Evolutionary conservation across 805 yeast species (phyloP), one percentile per base, ranked within the genome.

Genomic region (Wickerhamomyces silvicola): DNA sequence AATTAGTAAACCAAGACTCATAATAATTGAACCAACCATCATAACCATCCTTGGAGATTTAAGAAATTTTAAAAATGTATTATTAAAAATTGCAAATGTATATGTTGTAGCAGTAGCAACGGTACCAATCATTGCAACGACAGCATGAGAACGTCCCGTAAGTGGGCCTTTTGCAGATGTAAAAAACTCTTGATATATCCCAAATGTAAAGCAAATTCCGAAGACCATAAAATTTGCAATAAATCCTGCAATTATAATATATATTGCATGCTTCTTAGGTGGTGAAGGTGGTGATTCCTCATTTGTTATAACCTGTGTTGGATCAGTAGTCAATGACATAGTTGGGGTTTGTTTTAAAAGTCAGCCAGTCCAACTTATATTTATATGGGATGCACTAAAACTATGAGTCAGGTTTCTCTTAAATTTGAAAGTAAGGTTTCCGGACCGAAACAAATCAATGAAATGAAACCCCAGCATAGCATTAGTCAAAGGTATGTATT

Each of bases 121-220:
- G 3, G 65, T 52, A 21, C 66, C 66, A 16, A 61, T 48, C 28
- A 60, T 34, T 2, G 66, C 51, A 10, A 60, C 57, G 18, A 41
- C 33, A 1, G 63, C 48, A 15, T 47, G 48, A 5, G 54, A 35
- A 17, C 39, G 22, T 10, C 14, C 28, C 14, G 10, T 12, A n/a
- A 10, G 12, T 16, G 28, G 28, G 7, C 11, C n/a, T 8, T 10
- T 8, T 6, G 5, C 12, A 11, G 10, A 32, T 16, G 6, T 30
- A 18, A 15, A 61, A 38, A 4, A 60, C 17, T 60, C 62, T 30
- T 61, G 64, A 31, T 53, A 61, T 6, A 61, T 57, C 36, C 66
- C 66, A 33, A 50, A 61, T 2, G 64, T 48, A 39, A 60, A 60
- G 6, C 54, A 46, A 9, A 59, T 47, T 2, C 66, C 66, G 37